Evolutionary conservation across 352 stramenopile genomes (phyloP).

Genomic region (Globisporangium radiosum): DNA sequence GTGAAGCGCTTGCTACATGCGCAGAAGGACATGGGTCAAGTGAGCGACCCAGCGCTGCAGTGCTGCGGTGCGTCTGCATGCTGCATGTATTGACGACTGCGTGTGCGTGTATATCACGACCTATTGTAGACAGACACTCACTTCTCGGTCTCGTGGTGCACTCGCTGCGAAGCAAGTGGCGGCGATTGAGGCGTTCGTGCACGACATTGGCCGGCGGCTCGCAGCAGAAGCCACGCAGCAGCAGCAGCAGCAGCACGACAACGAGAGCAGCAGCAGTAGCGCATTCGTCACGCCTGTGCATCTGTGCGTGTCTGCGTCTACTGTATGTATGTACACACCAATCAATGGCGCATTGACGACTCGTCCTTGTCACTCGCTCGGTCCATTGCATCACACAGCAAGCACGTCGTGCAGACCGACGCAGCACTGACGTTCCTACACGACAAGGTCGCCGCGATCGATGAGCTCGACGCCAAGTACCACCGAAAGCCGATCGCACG

Average conservation of each 20-base stretch:
- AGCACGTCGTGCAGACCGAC: conserved; percentile 39
- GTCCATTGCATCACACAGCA: conserved; percentile 19
- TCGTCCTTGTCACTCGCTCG: background rate
- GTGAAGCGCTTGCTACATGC: conserved; percentile 63
- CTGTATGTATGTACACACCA: too few species aligned
- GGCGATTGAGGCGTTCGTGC: conserved; percentile 52
- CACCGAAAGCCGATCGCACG: conserved; percentile 20
- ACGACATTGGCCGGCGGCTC: conserved; percentile 45
- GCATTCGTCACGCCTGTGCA: conserved; percentile 46
- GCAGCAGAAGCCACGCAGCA: conserved; percentile 2
- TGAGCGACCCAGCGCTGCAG: conserved; percentile 41
- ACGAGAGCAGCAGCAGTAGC: background rate
- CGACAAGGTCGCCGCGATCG: conserved; percentile 41
- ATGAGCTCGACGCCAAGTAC: conserved; percentile 58
- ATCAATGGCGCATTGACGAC: too few species aligned
- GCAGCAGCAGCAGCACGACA: background rate
- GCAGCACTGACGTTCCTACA: conserved; percentile 46
- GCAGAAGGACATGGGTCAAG: conserved; percentile 69
- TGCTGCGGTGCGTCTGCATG: conserved; percentile 27
- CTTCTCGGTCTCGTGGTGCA: background rate
- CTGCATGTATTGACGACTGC: background rate
- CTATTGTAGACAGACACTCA: background rate
- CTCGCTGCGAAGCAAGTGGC: conserved; percentile 24
- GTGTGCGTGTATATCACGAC: too few species aligned
- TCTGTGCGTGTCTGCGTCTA: conserved; percentile 27